Evolutionary conservation across 768 basidiomycete species (phyloP), one percentile per base, ranked within the genome.

Genomic region (Pulveroboletus sp.): DNA sequence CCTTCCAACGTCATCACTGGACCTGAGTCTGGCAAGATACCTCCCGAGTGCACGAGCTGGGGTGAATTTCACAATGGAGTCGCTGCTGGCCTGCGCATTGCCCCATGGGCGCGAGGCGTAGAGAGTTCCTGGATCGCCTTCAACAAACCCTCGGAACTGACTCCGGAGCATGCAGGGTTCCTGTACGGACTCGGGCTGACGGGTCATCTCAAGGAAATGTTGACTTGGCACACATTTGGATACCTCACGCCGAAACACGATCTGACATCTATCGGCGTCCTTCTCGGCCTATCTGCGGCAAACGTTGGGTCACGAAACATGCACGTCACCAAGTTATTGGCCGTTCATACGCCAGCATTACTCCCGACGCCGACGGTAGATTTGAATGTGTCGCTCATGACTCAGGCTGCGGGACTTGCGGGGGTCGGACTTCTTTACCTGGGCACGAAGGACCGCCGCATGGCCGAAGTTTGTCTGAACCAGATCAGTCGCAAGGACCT

Each of bases 41-140:
- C 79, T 0, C 57, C 69, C 1, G 94, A 97, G 38, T 85, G 83
- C 28, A 69, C 81, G 6, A 79, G 76, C 45, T 99, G 95, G 96
- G 93, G 90, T n/a, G 89, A 94, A 52, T 99, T 99, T 69, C 93
- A 98, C 69, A 93, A 95, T 55, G 96, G 96, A 9, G 95, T 96
- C 0, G 92, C 93, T 8, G 89, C 92, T 5, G 96, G 87, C 3
- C 68, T 99, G 39, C 83, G 90, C 7, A 82, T 97, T 43, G 83
- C 86, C 0, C 82, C 89, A 0, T 77, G 80, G n/a, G 79, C 85
- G 8, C 69, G 73, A 42, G 82, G 82, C 9, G 79, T 98, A 38
- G 92, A 96, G 64, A 90, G 89, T 60, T 92, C 93, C 0, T 97
- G 94, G 91, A 93, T 96, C 46, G 85, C 87, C 12, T 97, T 94